These are phyloP conservation scores for Phialophora expanda DNA, from an alignment of 2,329 filamentous ascomycete genomes.

Conservation along the genomic window DNA sequence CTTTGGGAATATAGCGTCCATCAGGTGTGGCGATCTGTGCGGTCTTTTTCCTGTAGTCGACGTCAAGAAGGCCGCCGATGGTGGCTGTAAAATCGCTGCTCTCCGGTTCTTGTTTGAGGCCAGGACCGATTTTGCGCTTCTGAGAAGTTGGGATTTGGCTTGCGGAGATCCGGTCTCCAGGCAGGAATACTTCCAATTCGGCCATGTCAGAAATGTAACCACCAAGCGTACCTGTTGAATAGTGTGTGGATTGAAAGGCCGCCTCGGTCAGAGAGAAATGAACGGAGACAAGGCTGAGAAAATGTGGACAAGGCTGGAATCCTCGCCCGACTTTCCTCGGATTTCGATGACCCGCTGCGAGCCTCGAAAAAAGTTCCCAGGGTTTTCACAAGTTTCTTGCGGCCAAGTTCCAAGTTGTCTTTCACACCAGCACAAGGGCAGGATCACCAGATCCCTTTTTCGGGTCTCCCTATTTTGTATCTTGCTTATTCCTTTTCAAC, in stretches of 20 bases:
- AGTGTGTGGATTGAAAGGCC: neutral
- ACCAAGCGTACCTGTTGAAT: neutral
- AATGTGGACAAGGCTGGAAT: neutral
- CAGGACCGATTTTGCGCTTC: slow-evolving; percentile 69
- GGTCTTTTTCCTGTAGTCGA: slow-evolving; percentile 49
- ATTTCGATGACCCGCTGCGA: slow-evolving; percentile 18
- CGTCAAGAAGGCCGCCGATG: slow-evolving; percentile 46
- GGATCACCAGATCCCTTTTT: neutral
- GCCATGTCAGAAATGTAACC: neutral
- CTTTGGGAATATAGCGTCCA: slow-evolving; percentile 73
- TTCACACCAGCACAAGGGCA: neutral
- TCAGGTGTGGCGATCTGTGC: slow-evolving; percentile 46
- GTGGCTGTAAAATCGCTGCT: slow-evolving; percentile 47
- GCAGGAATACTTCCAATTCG: slow-evolving; percentile 70
- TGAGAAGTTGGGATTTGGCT: slow-evolving; percentile 70
- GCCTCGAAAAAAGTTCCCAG: slow-evolving; percentile 35
- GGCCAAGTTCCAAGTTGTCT: slow-evolving; percentile 1
- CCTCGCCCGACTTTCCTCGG: slow-evolving; percentile 28
- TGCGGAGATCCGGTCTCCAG: slow-evolving; percentile 75
- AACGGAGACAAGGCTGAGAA: slow-evolving; percentile 26
- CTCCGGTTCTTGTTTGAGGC: slow-evolving; percentile 67
- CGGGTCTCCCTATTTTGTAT: neutral
- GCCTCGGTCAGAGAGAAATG: neutral
- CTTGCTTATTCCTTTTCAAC: neutral
- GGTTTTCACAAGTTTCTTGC: slow-evolving; percentile 15